Evolutionary conservation across 1,284 basidiomycete genomes (phyloP), one percentile per base, ranked within the genome.

Genomic region (Ustilago nuda): DNA sequence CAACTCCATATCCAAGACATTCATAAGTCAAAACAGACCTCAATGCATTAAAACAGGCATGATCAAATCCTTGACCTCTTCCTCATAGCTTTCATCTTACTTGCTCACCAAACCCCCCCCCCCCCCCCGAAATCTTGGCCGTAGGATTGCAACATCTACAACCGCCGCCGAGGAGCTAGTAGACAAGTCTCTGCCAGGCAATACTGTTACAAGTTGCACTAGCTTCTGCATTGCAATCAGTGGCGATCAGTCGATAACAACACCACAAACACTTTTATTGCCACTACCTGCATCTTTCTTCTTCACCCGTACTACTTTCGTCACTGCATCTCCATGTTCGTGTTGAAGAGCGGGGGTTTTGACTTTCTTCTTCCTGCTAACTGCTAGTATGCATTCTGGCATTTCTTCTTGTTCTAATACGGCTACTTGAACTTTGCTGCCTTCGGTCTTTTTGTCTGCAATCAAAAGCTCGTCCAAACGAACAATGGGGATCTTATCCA

Each of bases 401-500:
- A 76, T 76, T 33, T 78, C 76, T 41, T 78, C 76, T 36, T 58
- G 27, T 39, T 78, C 76, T 55, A 78, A 56, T 23, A 76, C 64
- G 19, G 27, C 23, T 13, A 35, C 45, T 45, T 58, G 45, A 9
- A 37, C 45, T 39, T 32, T 33, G 33, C 30, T 32, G 37, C 36
- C 19, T 43, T 30, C 17, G 33, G 27, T 52, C 43, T 11, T 52
- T n/a, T 17, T 30, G 6, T 53, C 52, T 11, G 36, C 48, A 8
- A 45, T 37, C 36, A 64, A 17, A 4, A 68, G 58, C 7, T 60
- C 55, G 41, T 77, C 69, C 11, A 84, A 64, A n/a, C 76, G 64
- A 27, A 84, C 82, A 45, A 84, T 82, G 6, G 83, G 83, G 7
- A 84, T 79, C 13, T 54, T 43, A 48, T 80, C 70, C n/a, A 84